Conservation (phyloP, 192 early-diverging fungal genomes). For the Piromyces sp. region DNA sequence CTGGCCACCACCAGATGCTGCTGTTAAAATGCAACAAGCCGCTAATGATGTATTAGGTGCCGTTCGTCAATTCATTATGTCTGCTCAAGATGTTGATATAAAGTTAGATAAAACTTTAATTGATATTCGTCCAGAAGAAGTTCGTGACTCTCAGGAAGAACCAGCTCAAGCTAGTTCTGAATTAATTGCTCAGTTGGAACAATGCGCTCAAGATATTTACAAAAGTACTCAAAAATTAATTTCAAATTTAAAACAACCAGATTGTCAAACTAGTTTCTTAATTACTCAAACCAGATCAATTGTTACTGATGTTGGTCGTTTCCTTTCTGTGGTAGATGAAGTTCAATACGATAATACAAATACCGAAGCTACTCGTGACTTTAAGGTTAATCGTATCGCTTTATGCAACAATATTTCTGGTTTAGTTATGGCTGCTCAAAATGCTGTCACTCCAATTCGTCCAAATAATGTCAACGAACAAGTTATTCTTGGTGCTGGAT, state of each 20-base stretch:
- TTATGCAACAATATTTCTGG: conserved; percentile 47
- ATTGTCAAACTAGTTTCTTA: conserved; percentile 13
- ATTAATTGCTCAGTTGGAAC: conserved; percentile 18
- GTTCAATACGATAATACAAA: conserved; percentile 16
- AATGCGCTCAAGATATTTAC: neutral
- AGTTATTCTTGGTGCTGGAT: neutral
- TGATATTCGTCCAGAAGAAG: neutral
- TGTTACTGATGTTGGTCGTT: conserved; percentile 32
- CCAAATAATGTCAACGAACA: neutral
- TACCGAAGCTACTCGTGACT: conserved; percentile 18
- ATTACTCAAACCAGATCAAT: conserved; percentile 19
- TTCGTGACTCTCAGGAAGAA: neutral
- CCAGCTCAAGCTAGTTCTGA: conserved; percentile 13
- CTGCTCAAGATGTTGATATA: conserved; percentile 35
- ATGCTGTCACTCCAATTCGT: neutral
- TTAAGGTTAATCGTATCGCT: conserved; percentile 37
- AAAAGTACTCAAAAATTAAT: neutral
- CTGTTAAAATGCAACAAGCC: conserved; percentile 51
- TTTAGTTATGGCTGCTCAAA: conserved; percentile 5
- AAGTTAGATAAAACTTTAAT: conserved; percentile 9
- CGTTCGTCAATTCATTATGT: conserved; percentile 54
- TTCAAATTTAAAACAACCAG: neutral
- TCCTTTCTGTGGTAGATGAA: conserved; percentile 30
- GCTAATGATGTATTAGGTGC: conserved; percentile 56
- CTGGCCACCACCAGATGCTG: conserved; percentile 77